These are phyloP conservation scores for Apiospora saccharicola DNA, from an alignment of 2,329 filamentous ascomycete genomes.

Conservation along the genomic window DNA sequence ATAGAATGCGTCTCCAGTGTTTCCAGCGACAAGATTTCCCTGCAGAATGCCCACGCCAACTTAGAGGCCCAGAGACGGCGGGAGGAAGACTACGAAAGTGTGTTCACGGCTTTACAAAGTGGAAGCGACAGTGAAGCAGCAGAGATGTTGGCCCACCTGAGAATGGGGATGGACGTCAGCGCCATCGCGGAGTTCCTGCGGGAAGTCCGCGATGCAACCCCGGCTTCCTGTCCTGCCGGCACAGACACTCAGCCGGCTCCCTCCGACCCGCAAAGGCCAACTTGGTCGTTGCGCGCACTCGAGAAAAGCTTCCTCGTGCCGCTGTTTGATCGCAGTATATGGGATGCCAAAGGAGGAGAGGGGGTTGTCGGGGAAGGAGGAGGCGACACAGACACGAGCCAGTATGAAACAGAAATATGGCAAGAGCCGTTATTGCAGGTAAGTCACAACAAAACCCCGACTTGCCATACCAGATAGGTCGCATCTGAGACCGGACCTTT, in stretches of 20 bases:
- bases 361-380: not conserved
- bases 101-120: not conserved
- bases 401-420: not conserved
- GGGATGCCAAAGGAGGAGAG: not conserved
- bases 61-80: not conserved
- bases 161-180: constrained; percentile 10
- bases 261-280: not conserved
- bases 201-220: not conserved
- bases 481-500: not conserved
- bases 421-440: not conserved
- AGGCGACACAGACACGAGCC: not conserved
- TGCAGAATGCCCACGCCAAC: not conserved
- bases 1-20: constrained; percentile 2
- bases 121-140: constrained; percentile 10
- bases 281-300: not conserved
- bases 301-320: constrained; percentile 8
- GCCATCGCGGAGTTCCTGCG: constrained; percentile 4
- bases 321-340: constrained; percentile 12
- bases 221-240: not conserved
- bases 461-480: not conserved
- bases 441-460: not conserved
- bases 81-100: constrained; percentile 17
- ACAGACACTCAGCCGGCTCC: not conserved
- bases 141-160: not conserved
- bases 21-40: not conserved